phyloP scores from a whole-genome alignment of 768 basidiomycete genomes.

The Lactarius sanguifluus region DNA sequence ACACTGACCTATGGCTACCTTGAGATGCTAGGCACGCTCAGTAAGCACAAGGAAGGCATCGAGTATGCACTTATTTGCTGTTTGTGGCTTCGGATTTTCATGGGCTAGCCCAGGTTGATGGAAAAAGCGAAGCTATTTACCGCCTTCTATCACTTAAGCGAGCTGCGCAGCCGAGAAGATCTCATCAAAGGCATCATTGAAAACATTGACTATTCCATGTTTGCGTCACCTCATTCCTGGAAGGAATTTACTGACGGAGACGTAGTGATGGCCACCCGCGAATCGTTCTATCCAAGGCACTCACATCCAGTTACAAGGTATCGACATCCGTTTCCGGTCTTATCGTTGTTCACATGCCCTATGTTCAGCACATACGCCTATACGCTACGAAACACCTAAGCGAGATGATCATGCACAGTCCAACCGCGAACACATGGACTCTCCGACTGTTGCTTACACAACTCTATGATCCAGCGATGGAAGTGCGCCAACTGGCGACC shows the following conservation, averaged over 20 bases:
- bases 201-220: slow-evolving; percentile 90
- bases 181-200: slow-evolving; percentile 89
- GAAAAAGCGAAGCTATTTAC: slow-evolving; percentile 94
- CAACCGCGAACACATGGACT: slow-evolving; percentile 79
- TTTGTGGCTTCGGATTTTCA: slow-evolving; percentile 2
- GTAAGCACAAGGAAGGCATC: slow-evolving; percentile 84
- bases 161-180: slow-evolving; percentile 88
- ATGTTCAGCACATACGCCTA: slow-evolving; percentile 72
- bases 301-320: slow-evolving; percentile 92
- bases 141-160: slow-evolving; percentile 92
- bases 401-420: slow-evolving; percentile 64
- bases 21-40: slow-evolving; percentile 91
- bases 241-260: slow-evolving; percentile 22
- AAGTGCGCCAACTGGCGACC: slow-evolving; percentile 90
- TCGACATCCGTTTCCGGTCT: background rate
- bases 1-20: slow-evolving; percentile 91
- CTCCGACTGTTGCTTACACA: slow-evolving; percentile 91
- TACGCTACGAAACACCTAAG: slow-evolving; percentile 90
- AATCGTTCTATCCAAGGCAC: slow-evolving; percentile 88
- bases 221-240: slow-evolving; percentile 34
- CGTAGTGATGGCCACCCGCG: slow-evolving; percentile 90
- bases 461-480: slow-evolving; percentile 87
- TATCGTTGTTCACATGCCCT: background rate
- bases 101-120: slow-evolving; percentile 55
- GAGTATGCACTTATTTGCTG: slow-evolving; percentile 48